phyloP scores from a whole-genome alignment of 257 asterid genomes.

The Solanum corneliomulleri region DNA sequence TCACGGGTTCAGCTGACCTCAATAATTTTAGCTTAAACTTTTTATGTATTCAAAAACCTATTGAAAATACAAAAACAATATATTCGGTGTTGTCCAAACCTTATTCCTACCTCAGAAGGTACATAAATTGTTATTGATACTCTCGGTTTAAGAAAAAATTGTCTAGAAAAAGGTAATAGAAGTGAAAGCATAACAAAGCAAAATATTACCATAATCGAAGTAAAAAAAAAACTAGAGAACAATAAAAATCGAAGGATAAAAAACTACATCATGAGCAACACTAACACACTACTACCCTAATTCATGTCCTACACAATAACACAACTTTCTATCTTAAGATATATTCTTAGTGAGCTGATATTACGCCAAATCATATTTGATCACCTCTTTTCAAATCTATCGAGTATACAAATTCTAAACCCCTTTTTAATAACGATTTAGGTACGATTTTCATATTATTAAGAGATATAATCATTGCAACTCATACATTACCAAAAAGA shows the following conservation, averaged over 20 bases:
- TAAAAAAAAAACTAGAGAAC: not conserved
- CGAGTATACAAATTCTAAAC: not conserved
- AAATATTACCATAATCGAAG: not conserved
- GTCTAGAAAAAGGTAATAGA: rapidly evolving
- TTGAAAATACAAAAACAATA: not conserved
- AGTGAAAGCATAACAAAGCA: not conserved
- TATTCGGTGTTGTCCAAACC: not conserved
- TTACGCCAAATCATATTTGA: rapidly evolving
- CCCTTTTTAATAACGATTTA: not conserved
- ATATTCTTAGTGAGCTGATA: not conserved
- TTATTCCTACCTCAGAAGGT: rapidly evolving
- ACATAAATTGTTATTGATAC: not conserved
- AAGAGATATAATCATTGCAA: not conserved
- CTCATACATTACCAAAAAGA: too few relatives aligned
- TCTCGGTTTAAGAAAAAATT: too few relatives aligned
- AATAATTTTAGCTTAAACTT: not conserved
- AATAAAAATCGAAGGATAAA: not conserved
- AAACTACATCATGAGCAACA: rapidly evolving
- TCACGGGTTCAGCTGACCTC: too few relatives aligned
- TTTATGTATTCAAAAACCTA: too few relatives aligned
- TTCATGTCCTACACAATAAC: not conserved
- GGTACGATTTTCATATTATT: not conserved
- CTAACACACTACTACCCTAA: not conserved
- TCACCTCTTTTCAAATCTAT: not conserved
- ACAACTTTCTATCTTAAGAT: not conserved